Base-by-base conservation (phyloP, 2,329 filamentous ascomycete species). In the Aschersonia sp. region DNA sequence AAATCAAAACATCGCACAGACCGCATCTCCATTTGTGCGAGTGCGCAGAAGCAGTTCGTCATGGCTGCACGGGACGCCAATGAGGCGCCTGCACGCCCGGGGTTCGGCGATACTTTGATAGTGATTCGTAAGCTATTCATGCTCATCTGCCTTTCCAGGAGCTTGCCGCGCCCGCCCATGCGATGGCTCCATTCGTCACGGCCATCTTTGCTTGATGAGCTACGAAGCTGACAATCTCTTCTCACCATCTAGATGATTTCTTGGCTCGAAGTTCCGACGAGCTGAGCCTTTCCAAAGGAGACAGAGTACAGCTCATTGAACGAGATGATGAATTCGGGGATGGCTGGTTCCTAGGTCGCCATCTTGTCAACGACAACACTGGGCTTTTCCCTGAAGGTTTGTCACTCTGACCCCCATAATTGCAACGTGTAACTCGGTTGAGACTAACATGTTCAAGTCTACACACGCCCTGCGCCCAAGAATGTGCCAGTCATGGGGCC, bases 221-320 rank as follows among this genome's bases (percentile, higher is more conserved):
- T 4, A 38, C 35, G 7, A 38, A 38, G 35, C 35, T 38, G 35
- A 38, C 29, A 3, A 47, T 51, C 43, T 42, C 40, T 32, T 43
- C 20, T 20, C 20, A 20, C 20, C 20, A 20, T 20, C 43, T 50
- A 94, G 88, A 98, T 68, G 89, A 96, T 67, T 97, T 98, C 64
- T 73, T 82, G 56, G 89, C 91, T 50, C 82, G 92, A 55, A 94
- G 89, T 65, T 84, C 86, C 50, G 92, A 98, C 67, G 92, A 98
- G 72, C 74, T 98, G 60, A 94, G 80, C 56, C 74, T 98, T 54
- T 73, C 79, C 48, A 94, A 94, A 60, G 89, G 85, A 56, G 85
- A 92, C 59, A 80, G 84, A 53, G 83, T 94, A 52, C 84, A 91
- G 68, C 69, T 94, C 52, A 78, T 91, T 53, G 86, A 92, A 67